Base-by-base conservation (phyloP, 1,284 basidiomycete genomes). In the Heterobasidion occidentale region DNA sequence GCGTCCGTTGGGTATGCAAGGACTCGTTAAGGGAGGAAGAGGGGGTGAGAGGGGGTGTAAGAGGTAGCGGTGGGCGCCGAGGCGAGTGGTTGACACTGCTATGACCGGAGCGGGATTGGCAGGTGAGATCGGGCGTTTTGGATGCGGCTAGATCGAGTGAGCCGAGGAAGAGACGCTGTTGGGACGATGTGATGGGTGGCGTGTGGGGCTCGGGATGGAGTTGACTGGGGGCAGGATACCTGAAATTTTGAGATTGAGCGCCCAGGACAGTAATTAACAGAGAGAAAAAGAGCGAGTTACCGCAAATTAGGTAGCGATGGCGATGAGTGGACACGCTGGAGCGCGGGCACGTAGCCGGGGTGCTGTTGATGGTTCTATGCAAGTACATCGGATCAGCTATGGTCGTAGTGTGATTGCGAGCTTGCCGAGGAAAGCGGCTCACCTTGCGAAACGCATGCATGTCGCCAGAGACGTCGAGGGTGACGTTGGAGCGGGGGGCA, bases 11-110 rank as follows among this genome's bases (percentile, higher is more conserved):
- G 8, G 60, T 61, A 15, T 27, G 27, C 27, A 51, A 46, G 9
- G 60, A 56, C 36, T 61, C 61, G 38, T 62, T 74, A 52, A 75
- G 67, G 1, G 73, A 75, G 1, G 76, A 81, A 2, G 81, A 78
- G 0, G 80, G 81, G 2, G 80, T 83, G 45, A 82, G 72, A 9
- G 80, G 81, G 36, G 80, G 80, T 0, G 81, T 83, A 50, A 83
- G 67, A 53, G 80, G 71, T 36, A 72, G 51, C 82, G 67, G 52
- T 79, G 71, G 36, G 73, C 65, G 47, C 45, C 34, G 42, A 53
- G 54, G 46, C 50, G 56, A 44, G 58, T 49, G 14, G 14, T 27
- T 12, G 12, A 49, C 47, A 20, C 47, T 45, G 42, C 42, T 45
- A 17, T 14, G 42, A 17, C n/a, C 15, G 20, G n/a, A 49, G 47